phyloP scores from a whole-genome alignment of 2,329 filamentous ascomycete genomes.

The Monosporascus sp. region DNA sequence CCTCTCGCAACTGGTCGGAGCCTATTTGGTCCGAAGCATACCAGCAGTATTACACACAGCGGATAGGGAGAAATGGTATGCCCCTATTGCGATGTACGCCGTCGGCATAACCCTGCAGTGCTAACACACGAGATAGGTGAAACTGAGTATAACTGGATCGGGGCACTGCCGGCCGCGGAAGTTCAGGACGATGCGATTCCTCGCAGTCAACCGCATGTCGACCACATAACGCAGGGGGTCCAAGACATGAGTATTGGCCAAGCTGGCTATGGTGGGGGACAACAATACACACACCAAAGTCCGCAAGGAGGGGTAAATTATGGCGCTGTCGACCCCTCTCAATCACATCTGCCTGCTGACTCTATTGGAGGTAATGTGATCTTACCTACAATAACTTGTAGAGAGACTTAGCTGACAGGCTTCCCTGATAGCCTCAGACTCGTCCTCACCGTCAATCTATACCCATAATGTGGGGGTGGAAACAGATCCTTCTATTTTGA shows the following conservation, averaged over 20 bases:
- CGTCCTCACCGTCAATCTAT: conserved; percentile 13
- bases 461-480: conserved; percentile 10
- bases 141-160: conserved; percentile 14
- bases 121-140: conserved; percentile 9
- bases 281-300: conserved; percentile 7
- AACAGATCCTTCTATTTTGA: conserved; percentile 8
- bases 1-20: conserved; percentile 19
- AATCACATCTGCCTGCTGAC: background rate
- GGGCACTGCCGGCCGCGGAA: conserved; percentile 3
- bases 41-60: conserved; percentile 16
- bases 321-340: background rate
- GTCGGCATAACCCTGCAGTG: conserved; percentile 7
- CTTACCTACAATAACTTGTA: background rate
- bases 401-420: conserved; percentile 1
- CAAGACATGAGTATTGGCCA: conserved; percentile 11
- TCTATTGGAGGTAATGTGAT: background rate
- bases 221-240: conserved; percentile 13
- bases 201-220: conserved; percentile 13
- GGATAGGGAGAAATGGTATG: conserved; percentile 20
- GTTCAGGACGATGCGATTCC: conserved; percentile 15
- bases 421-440: conserved; percentile 3
- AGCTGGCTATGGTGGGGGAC: conserved; percentile 7
- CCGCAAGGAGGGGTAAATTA: conserved; percentile 1
- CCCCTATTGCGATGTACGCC: conserved; percentile 2
- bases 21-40: conserved; percentile 19